Base-by-base conservation (phyloP, 2,329 filamentous ascomycete genomes). In the Arthrobotrys iridis region DNA sequence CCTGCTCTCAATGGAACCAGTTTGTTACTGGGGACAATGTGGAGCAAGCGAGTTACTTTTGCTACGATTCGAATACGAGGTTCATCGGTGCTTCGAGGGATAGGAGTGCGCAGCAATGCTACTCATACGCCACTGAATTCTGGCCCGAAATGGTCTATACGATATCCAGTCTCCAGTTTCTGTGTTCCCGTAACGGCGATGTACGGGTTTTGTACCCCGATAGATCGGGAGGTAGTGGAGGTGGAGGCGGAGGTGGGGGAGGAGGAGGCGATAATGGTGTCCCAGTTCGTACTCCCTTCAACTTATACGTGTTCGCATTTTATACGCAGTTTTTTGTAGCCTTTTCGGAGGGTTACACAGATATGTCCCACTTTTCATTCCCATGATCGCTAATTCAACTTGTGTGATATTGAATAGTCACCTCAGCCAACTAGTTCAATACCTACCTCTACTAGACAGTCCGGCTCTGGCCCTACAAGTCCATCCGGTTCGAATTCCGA, bases 41-140 rank as follows among this genome's bases (percentile, higher is more conserved):
- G n/a, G 71, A 68, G 3, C 35, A 75, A 28, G 71, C 71, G n/a
- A 75, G 71, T 30, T 75, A 48, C 45, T 75, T 67, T 24, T 75
- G 71, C 24, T 75, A 75, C 46, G 63, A 75, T 20, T 33, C 57
- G 6, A 68, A 75, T 35, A 75, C 71, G 10, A 58, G 46, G 11
- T 75, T 48, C 20, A 64, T 75, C 30, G 71, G 71, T 18, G 57
- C 71, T 22, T 63, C 63, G 22, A 68, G 71, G 20, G 71, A 75
- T 24, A 63, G 45, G 15, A 75, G 71, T 35, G 63, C 40, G 6
- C 37, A 63, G 22, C 43, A 68, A 62, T 75, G 71, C 48, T 68
- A 68, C 22, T 63, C 71, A 0, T 75, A 68, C 20, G 71, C 71
- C 3, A 75, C 71, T 11, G 71, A 75, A 24, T 68, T 41, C 40